Evolutionary conservation across 202 grass and related monocot genomes (phyloP), one percentile per base, ranked within the genome.

Genomic region (Elaeis oleifera): DNA sequence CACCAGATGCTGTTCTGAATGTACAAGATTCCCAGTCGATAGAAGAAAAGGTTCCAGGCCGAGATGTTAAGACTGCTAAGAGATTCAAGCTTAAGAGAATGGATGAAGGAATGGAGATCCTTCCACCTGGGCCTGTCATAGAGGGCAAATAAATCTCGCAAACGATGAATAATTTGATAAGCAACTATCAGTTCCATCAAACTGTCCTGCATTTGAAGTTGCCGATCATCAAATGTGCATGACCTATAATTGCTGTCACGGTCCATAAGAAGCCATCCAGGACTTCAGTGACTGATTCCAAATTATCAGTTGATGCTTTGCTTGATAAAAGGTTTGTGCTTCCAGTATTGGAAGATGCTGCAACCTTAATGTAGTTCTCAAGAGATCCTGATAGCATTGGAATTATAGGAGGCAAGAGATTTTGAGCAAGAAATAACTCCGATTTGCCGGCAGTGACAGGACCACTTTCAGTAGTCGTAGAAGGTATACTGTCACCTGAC

Each of bases 101-200:
- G 28, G 94, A 86, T 76, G 88, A 89, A 75, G 94, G 94, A 31
- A 84, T 73, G 94, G 88, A 28, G 94, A 89, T 80, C 94, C 94
- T 99, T 99, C 94, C 58, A 99, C 84, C 80, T 89, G 88, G 94
- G 94, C 67, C 94, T 83, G 61, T 99, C 94, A 67, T 92, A 99
- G 74, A 99, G 88, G 39, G 88, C 88, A 81, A 99, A 99, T 39
- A 99, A 65, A 79, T 99, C 94, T 70, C 94, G 85, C 24, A 99
- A 52, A 68, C 77, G 84, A 71, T 99, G 94, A 73, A 99, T 89
- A 69, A 91, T 84, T 81, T 92, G 84, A 86, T 99, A 99, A 84
- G 94, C 82, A 59, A 89, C 85, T 74, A 99, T 86, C 81, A 99
- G 61, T 69, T 92, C 94, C 23, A 92, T 74, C 74, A 99, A 60